Evolutionary conservation across 805 yeast genomes (phyloP).

Genomic region (Saturnispora serradocipensis): DNA sequence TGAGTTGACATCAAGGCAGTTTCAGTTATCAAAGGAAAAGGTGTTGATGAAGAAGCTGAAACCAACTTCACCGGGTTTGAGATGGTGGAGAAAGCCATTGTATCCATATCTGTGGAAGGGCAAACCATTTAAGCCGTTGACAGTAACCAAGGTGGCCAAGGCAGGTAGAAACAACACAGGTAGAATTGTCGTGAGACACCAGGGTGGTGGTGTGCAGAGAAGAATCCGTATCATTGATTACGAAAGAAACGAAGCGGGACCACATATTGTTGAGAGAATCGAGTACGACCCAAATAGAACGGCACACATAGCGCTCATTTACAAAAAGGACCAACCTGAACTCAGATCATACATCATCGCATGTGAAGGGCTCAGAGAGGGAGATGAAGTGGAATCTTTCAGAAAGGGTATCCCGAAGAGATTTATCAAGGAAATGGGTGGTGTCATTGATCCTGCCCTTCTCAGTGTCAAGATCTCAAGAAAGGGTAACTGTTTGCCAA

Average conservation of each 20-base stretch:
- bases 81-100: conserved; percentile 83
- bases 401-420: conserved; percentile 78
- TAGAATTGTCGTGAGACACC: conserved; percentile 80
- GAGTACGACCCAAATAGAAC: conserved; percentile 95
- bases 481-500: conserved; percentile 91
- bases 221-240: conserved; percentile 80
- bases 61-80: conserved; percentile 76
- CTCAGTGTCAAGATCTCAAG: conserved; percentile 78
- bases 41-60: conserved; percentile 67
- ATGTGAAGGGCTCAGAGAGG: conserved; percentile 85
- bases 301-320: conserved; percentile 79
- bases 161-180: conserved; percentile 92
- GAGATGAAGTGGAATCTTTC: conserved; percentile 84
- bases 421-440: conserved; percentile 77
- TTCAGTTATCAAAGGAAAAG: conserved; percentile 59
- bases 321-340: conserved; percentile 49
- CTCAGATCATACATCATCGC: conserved; percentile 77
- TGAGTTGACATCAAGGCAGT: conserved; percentile 57
- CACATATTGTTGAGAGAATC: conserved; percentile 72
- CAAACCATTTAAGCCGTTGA: conserved; percentile 65
- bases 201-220: conserved; percentile 95
- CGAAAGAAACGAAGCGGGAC: conserved; percentile 56
- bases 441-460: conserved; percentile 85
- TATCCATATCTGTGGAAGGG: conserved; percentile 85
- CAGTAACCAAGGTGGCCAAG: conserved; percentile 58